Base-by-base conservation (phyloP, 106 monocot species). In the Hemerocallis citrina region DNA sequence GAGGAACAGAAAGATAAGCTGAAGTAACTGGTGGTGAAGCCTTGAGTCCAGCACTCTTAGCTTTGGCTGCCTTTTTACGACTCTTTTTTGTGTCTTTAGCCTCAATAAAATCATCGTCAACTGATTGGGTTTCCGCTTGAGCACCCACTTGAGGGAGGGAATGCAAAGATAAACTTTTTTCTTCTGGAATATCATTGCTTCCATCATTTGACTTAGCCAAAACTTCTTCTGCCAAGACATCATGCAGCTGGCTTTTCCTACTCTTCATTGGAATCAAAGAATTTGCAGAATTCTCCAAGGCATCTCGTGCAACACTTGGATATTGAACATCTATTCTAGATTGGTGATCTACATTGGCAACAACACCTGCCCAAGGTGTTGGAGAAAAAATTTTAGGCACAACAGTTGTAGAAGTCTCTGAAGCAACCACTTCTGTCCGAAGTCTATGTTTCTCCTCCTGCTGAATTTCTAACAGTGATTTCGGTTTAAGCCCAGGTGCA, bases 381-480 rank as follows among this genome's bases (percentile, higher is more conserved):
- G 14, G 35, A 28, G 45, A 49, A 50, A 21, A 20, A 67, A 9
- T 44, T 33, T 28, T 27, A 23, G 69, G 30, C 43, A 50, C 45
- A 41, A 20, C 29, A 7, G 37, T 1, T 30, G 54, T 36, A 42
- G 60, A 55, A 68, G 36, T 36, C 27, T 74, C 80, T 25, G 70
- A 60, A 43, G 43, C 14, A 14, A 65, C 0, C 35, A 63, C 62
- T 45, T 72, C 77, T 24, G 44, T 62, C 54, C 74, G 64, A 58
- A 79, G 79, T 72, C 67, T 77, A 10, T 57, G 54, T 34, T 87
- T 79, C 55, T 98, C 91, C 74, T 99, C 98, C 60, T 67, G 68
- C 73, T 99, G 98, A 76, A 99, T 92, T 72, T 99, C 98, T 23
- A 79, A 23, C 4, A 99, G 75, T 24, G 98, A 92, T 62, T 92